Evolutionary conservation across 371 early-diverging fungal genomes (phyloP), one percentile per base, ranked within the genome.

Genomic region (Syncephalastrum contaminatum): DNA sequence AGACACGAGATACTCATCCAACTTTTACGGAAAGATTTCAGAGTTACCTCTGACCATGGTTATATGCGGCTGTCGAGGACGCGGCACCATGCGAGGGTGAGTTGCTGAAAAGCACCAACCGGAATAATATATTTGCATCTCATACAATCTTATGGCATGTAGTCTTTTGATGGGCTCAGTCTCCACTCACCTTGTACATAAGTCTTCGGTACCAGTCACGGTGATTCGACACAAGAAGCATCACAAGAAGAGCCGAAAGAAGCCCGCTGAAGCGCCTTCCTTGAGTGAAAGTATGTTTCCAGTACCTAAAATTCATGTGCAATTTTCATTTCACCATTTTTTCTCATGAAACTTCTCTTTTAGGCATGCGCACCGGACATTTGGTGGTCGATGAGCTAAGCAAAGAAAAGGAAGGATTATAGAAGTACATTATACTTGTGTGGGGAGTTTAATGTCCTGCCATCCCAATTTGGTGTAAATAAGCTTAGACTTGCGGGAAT

Each of bases 121-220:
- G 4, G 19, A 50, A 40, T 52, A 22, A 10, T 46, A 2, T 15
- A 16, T 13, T 2, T 21, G 53, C 3, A 40, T 44, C 18, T 55
- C 21, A 30, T 20, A 20, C 15, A 10, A 30, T 43, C 7, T 30
- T 40, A 46, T 6, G 49, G n/a, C 8, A 42, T 50, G 13, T 52
- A 75, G 73, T 12, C 40, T 84, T 13, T 55, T 82, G 12, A 72
- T 80, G 56, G 82, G 81, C 47, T 81, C 83, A 14, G 74, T 84
- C 22, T 80, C 81, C 27, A 80, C 78, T 14, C 82, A 69, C 56
- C 64, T 85, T 42, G 76, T 85, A 3, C 83, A 85, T 57, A 81
- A 81, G 54, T 80, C 83, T 2, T 61, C 80, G n/a, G 83, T 81
- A 2, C 85, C 85, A 10, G 83, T 85, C 7, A 71, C 79, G 25